Base-by-base conservation (phyloP, 2,329 filamentous ascomycete genomes). In the Sporothrix luriei region DNA sequence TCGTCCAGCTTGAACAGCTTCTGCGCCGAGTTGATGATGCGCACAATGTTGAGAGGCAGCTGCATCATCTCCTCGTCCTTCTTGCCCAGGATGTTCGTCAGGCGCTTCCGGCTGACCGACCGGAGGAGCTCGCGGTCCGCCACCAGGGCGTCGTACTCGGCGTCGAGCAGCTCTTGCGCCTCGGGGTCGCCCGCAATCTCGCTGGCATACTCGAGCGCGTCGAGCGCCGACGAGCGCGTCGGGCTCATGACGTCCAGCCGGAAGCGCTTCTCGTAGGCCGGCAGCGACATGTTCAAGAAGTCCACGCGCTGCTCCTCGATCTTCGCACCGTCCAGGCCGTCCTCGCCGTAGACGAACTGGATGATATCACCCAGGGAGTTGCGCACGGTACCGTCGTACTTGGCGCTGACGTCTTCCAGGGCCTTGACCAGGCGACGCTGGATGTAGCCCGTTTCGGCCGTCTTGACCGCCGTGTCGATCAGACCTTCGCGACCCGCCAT, bases 401-500 rank as follows among this genome's bases (percentile, higher is more conserved):
- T 96, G 71, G 94, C 94, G 84, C 94, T 97, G 68, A 98, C 91
- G 79, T 99, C 95, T 85, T 99, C 95, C 3, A 99, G 87, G 13
- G 96, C 96, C 82, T 99, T 99, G 77, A 99, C 95, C 59, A 99
- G 87, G 84, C 96, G 93, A 82, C 95, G 92, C 81, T 99, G 96
- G 74, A 99, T 99, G 79, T 99, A 99, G 82, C 95, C 95, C 70
- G 96, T 99, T 81, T 99, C 96, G 24, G 95, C 95, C 74, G 95
- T 99, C 87, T 99, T 99, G 82, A 99, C 96, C 74, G 95, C 95
- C 67, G 95, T 99, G 86, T 99, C 95, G 76, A 99, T 99, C 69
- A 99, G 86, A 97, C 95, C 95, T 82, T 99, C 95, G 84, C 95
- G 90, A 93, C 95, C 95, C 85, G 95, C 95, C 95, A 99, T 99